Base-by-base conservation (phyloP, 1,284 basidiomycete genomes). In the Prillingera fragicola region DNA sequence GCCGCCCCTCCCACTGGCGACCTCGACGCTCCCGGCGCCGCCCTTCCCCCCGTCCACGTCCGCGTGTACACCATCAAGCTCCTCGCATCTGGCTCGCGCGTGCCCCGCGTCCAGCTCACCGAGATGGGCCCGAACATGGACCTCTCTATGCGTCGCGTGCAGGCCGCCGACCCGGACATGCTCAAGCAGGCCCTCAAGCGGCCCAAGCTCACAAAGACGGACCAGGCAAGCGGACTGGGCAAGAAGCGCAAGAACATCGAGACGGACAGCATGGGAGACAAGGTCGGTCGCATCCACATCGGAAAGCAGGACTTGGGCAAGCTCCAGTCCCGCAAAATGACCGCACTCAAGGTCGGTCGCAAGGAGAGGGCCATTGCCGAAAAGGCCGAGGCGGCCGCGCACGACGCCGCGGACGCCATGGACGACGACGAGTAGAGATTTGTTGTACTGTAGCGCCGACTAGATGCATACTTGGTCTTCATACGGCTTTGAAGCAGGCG, bases 241-340 rank as follows among this genome's bases (percentile, higher is more conserved):
- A 88, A 87, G 78, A 91, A 88, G 78, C 80, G 80, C 72, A 91
- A 89, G 80, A 96, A 96, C 70, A 70, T 92, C 69, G 90, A 95
- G 75, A 88, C 91, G 54, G 94, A 98, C 74, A 89, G 90, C 70
- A 96, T 97, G 94, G 94, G 94, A 46, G 90, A 98, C 71, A 73
- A 92, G 72, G 80, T 94, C 54, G 94, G 92, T 36, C 77, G 83
- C 49, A 80, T 98, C 41, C 94, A 97, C 70, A 71, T 98, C 36
- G 87, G 77, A 45, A 86, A 82, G 70, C 94, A 99, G 76, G 89
- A 98, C 71, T 70, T 99, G 57, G 72, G 66, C 55, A 85, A 79
- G 73, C 65, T 98, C 71, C 90, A 96, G 77, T 57, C 57, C 28
- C 65, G 70, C 45, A 72, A 72, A 63, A 70, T 72, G 69, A 72